A percentile compares a stretch with the other conserved stretches of the same genome.
Evolutionary conservation across 352 stramenopile species (phyloP).

Genomic region (Elongisporangium prolatum): DNA sequence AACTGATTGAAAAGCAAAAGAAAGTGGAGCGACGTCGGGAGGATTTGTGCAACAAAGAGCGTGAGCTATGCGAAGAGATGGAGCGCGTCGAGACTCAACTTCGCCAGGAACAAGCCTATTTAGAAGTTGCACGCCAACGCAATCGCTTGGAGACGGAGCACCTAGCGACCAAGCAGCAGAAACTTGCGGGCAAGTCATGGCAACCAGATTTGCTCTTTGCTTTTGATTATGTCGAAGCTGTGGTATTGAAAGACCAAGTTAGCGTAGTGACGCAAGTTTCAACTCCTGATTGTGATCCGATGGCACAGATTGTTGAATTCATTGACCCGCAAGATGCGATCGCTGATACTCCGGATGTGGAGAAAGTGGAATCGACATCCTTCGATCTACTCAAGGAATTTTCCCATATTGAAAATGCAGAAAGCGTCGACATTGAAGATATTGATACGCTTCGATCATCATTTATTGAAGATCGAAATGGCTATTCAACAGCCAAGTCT

Average conservation of each 20-base stretch:
- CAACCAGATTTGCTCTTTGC: background rate
- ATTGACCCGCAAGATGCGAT: background rate
- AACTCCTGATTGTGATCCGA: background rate
- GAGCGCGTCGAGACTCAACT: background rate
- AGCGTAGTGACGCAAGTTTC: background rate
- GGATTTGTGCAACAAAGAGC: background rate
- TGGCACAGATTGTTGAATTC: background rate
- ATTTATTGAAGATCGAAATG: background rate
- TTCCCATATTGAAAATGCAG: background rate
- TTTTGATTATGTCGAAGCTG: background rate
- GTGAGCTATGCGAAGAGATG: background rate
- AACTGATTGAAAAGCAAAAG: background rate
- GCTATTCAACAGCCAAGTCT: too few species aligned
- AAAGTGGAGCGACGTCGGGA: background rate
- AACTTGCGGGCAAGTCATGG: background rate
- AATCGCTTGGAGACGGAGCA: background rate
- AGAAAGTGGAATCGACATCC: background rate
- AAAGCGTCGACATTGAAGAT: background rate
- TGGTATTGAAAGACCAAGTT: background rate
- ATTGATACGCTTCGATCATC: background rate
- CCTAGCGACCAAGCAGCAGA: background rate
- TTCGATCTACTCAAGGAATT: background rate
- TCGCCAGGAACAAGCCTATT: background rate
- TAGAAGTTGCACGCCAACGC: background rate
- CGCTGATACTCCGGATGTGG: background rate